Base-by-base conservation (phyloP, 108 stramenopile species). In the Skeletonema marinoi region DNA sequence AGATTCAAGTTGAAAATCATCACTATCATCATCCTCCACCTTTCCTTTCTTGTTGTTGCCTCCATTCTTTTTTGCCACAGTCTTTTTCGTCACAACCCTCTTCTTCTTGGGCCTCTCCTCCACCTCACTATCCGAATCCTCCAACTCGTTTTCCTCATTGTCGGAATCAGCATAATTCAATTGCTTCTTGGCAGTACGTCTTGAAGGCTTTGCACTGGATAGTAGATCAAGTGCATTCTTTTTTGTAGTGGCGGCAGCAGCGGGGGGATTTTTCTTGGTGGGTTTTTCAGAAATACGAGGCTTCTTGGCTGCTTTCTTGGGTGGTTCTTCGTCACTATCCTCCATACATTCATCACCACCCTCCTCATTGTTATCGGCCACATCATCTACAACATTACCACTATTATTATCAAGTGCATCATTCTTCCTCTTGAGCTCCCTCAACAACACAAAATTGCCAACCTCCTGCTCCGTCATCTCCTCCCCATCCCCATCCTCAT, bases 131-230 rank as follows among this genome's bases (percentile, higher is more conserved):
- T 36, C 75, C 10, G 31, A 32, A 6, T 71, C 74, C 1, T 68
- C 67, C 13, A 30, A 69, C 13, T 69, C 75, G 31, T n/a, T 30
- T 33, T 73, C 72, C 13, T 77, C 71, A 32, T 71, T 41, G 14
- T 71, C 63, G 6, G 70, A 32, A 13, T 70, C 30, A 14, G 62
- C 71, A 62, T 72, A 72, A 46, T 48, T 58, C 32, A 72, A 31
- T 25, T 41, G 61, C 60, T 71, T 65, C 25, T 66, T 68, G 48
- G 70, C 75, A 44, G 33, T n/a, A n/a, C 69, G 69, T 25, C 60
- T 31, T 13, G 30, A 42, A 21, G 31, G 42, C 6, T 60, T 56
- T 19, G 17, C 32, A 30, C 8, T 32, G 17, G n/a, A 14, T 6
- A 36, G 32, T 19, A 68, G 2, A 29, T 30, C 51, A 33, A 60